Evolutionary conservation across 345 rosid genomes (phyloP), one percentile per base, ranked within the genome.

Genomic region (Kandelia obovata): DNA sequence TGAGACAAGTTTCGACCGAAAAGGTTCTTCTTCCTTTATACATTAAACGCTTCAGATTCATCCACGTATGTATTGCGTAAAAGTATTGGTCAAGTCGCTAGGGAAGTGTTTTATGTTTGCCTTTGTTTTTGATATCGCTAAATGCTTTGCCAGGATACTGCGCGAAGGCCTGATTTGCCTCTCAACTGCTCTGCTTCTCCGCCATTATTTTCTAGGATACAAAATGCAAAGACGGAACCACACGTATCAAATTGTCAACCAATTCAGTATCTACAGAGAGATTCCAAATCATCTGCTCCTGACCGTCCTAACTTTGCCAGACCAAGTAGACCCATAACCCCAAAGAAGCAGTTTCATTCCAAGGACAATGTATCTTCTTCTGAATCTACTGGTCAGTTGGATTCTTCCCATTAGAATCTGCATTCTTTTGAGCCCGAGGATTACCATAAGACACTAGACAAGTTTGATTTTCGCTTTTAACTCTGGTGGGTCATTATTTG

Each of bases 1-100:
- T 90, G 98, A 85, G 96, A 74, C 96, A 73, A 62, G 83, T 65
- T 73, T 81, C 88, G 34, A 64, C 58, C 11, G 77, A 80, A 58
- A 83, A 86, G 87, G 95, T 88, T 58, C 62, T 61, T 64, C 4
- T 20, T 28, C 15, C 49, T 43, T 0, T 43, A 13, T 3, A 13
- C 49, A 13, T 13, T 13, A 43, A 43, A 43, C 0, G 13, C 13
- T 43, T 13, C 49, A 43, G 49, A 43, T 43, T 39, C 46, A 39
- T 11, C 0, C 15, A 39, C 0, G 43, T 37, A 8, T 37, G 43
- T 37, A 10, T 39, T 39, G 47, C 13, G 49, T 43, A 43, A 11
- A 13, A 13, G 49, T 43, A 43, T 43, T 15, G 49, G 49, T 13
- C 49, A 43, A 13, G 49, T 43, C 13, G 49, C 46, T 10, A 0